Evolutionary conservation across 176 grass and related monocot species (phyloP).

Genomic region (Cocos nucifera): DNA sequence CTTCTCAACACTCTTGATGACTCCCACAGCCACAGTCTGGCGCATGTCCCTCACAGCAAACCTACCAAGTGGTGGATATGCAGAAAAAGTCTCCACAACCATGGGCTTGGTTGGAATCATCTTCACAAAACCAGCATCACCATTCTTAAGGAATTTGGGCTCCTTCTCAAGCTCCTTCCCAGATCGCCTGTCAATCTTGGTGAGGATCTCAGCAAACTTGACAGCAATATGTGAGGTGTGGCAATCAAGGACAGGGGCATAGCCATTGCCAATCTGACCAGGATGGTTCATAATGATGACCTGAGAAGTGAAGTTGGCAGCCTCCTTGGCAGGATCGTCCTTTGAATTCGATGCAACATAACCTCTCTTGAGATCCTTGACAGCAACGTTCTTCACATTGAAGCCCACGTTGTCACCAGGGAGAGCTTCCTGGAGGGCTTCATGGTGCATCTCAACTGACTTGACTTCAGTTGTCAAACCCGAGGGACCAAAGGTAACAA

Average conservation of each 20-base stretch:
- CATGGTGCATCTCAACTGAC: conserved; percentile 96
- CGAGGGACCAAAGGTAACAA: conserved; percentile 70
- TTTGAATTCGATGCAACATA: background rate
- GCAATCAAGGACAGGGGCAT: conserved; percentile 22
- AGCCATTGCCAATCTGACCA: conserved; percentile 25
- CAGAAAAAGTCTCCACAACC: conserved; percentile 18
- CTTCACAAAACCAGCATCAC: conserved; percentile 19
- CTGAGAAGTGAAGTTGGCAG: conserved; percentile 16
- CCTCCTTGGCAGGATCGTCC: conserved; percentile 18
- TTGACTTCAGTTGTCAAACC: conserved; percentile 84
- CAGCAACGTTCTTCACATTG: conserved; percentile 83
- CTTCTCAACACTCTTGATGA: conserved; percentile 23
- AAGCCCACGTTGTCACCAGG: conserved; percentile 80
- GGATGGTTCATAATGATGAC: conserved; percentile 32
- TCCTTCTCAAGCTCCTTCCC: conserved; percentile 26
- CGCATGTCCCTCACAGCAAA: conserved; percentile 20
- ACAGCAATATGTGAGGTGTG: conserved; percentile 26
- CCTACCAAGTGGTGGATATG: conserved; percentile 12
- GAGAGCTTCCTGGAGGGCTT: conserved; percentile 64
- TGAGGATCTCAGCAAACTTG: conserved; percentile 21
- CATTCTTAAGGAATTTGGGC: conserved; percentile 30
- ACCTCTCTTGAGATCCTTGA: conserved; percentile 19
- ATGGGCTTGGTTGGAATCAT: conserved; percentile 34
- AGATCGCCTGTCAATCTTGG: conserved; percentile 20
- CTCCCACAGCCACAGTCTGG: conserved; percentile 26